Evolutionary conservation across 805 yeast species (phyloP), one percentile per base, ranked within the genome.

Genomic region (Ogataea siamensis): DNA sequence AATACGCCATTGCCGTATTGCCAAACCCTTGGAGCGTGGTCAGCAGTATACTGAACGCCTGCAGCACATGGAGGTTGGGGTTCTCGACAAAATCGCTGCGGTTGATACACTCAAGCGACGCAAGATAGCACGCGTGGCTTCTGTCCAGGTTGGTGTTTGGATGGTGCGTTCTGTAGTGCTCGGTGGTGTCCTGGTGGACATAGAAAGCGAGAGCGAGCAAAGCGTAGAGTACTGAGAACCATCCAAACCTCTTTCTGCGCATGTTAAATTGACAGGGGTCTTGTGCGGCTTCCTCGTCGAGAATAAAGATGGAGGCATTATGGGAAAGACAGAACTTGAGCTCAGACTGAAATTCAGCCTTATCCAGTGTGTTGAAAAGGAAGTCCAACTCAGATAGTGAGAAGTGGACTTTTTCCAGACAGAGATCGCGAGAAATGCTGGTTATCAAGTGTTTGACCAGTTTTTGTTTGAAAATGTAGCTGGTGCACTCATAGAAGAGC

Each of bases 21-120:
- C 39, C 39, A 36, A 36, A 36, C 9, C 34, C 39, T n/a, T 36
- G 39, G 3, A 36, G 13, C 3, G 16, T 20, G 11, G 17, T 21
- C 12, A n/a, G 21, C 21, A 28, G 18, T 4, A 36, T 29, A 7
- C 19, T n/a, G 13, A 36, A 36, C 6, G 39, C 39, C 31, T 36
- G 39, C n/a, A 36, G 4, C 2, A 20, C 29, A 17, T 29, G 18
- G 2, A 23, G 28, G 24, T 36, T 23, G 6, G 39, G 39, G 21
- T 7, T 7, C 10, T 36, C 39, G 5, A 22, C 11, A 12, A 19
- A 36, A 12, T 36, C 31, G 20, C 39, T 28, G 3, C 28, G 23
- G 18, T 28, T 25, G n/a, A 36, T 16, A 23, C 39, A 36, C 20
- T 36, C 39, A 6, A 29, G n/a, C 15, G 28, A 14, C 11, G 39